Percentiles rank a stretch among this genome's conserved stretches.
Conservation (phyloP, 2,329 filamentous ascomycete species). For the Ascosphaera aggregata region DNA sequence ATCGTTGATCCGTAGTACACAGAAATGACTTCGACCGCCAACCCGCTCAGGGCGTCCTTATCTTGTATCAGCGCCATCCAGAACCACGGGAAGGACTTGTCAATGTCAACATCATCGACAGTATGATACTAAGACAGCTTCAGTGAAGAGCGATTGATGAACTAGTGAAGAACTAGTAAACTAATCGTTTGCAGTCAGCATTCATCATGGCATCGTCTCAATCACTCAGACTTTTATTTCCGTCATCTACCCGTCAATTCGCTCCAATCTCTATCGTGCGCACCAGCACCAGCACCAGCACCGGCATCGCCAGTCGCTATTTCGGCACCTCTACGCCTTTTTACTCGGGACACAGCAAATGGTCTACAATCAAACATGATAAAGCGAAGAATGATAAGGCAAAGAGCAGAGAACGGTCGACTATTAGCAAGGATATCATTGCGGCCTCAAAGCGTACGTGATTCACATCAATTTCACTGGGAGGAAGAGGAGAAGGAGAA, state of each 20-base stretch:
- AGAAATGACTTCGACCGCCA: no score
- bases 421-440: slow-evolving; percentile 48
- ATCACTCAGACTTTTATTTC: slow-evolving; percentile 1
- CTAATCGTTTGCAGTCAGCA: no score
- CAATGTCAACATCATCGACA: no score
- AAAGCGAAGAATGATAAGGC: slow-evolving; percentile 62
- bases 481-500: neutral
- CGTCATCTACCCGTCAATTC: slow-evolving; percentile 1
- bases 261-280: neutral
- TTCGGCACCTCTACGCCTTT: slow-evolving; percentile 24
- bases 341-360: slow-evolving; percentile 62
- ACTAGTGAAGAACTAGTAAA: no score
- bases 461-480: neutral
- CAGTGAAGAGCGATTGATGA: no score
- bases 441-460: slow-evolving; percentile 47
- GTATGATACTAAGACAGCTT: no score
- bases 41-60: no score
- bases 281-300: neutral
- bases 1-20: no score
- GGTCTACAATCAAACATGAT: slow-evolving; percentile 91
- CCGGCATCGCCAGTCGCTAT: slow-evolving; percentile 8
- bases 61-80: no score
- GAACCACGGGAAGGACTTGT: no score
- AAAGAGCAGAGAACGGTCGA: slow-evolving; percentile 47
- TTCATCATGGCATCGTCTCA: slow-evolving; percentile 4